Evolutionary conservation across 148 eudicot genomes (phyloP), one percentile per base, ranked within the genome.

Genomic region (Camellia lanceoleosa): DNA sequence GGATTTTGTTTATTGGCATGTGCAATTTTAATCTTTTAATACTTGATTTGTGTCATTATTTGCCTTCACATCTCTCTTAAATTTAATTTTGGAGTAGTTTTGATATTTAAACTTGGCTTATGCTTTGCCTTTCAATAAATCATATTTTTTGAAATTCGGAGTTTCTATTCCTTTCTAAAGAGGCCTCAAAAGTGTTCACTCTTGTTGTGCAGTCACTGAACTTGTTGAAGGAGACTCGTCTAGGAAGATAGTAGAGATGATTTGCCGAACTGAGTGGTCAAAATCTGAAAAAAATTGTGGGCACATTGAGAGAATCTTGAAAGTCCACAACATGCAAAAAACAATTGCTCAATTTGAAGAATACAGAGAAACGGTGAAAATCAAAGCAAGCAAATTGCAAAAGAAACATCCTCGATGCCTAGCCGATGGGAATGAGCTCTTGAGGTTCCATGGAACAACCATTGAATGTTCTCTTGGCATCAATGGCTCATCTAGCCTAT

Each of bases 401-500:
- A 88, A 87, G 78, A 86, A 88, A 49, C 90, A 90, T 61, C 97
- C 95, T 0, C 91, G 97, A 46, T 91, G 94, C 84, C 67, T 89
- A n/a, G 97, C 94, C 0, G 95, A 93, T 78, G 97, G 97, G 1
- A 93, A 93, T 51, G 97, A 93, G 82, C 89, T 93, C 19, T 80
- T 93, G 19, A 88, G 97, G 73, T 93, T 91, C 86, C 79, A 91
- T 47, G 94, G 93, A 47, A 85, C 97, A 65, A 83, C 91, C 1
- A 68, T 89, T 4, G 83, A 88, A 41, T 93, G 97, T 77, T 51
- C 88, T n/a, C 86, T 93, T 2, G 97, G 93, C 75, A 52, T 49
- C 14, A 83, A 87, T 60, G 88, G 88, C 30, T 85, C 91, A 0
- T 84, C 89, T 5, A 84, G 85, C 71, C 87, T 93, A 56, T 93